These are phyloP conservation scores for Pyricularia sp. DNA, from an alignment of 2,329 filamentous ascomycete species.

Conservation along the genomic window DNA sequence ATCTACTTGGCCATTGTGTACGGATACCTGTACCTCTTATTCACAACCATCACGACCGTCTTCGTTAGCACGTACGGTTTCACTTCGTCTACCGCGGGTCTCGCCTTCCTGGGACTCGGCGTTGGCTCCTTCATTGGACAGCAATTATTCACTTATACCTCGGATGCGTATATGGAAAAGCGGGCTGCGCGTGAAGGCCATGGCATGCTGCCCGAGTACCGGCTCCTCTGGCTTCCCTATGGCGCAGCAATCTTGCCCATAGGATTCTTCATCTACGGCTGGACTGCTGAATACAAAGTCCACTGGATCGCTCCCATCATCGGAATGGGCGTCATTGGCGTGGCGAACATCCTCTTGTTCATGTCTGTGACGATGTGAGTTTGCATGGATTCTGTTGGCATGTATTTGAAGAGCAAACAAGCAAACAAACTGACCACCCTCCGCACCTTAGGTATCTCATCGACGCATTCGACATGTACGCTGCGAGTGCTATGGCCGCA, in stretches of 20 bases:
- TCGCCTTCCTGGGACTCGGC: conserved; percentile 40
- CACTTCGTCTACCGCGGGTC: conserved; percentile 41
- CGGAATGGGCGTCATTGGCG: conserved; percentile 24
- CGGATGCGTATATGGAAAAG: background rate
- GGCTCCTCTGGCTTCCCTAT: conserved; percentile 50
- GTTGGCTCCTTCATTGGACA: conserved; percentile 37
- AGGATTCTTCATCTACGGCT: conserved; percentile 57
- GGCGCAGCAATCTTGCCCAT: conserved; percentile 45
- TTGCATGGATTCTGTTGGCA: background rate
- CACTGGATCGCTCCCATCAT: conserved; percentile 46
- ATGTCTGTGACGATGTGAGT: background rate
- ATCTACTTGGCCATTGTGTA: conserved; percentile 14
- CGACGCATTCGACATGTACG: conserved; percentile 45
- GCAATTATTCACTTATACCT: conserved; percentile 19
- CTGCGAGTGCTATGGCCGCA: conserved; percentile 55
- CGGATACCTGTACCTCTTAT: conserved; percentile 46
- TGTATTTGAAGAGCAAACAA: background rate
- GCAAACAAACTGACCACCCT: background rate
- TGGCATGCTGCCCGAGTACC: conserved; percentile 30
- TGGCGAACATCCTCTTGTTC: conserved; percentile 7
- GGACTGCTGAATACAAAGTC: conserved; percentile 43
- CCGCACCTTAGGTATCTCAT: conserved; percentile 30
- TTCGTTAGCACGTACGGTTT: conserved; percentile 42
- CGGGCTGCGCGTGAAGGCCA: background rate
- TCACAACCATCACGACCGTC: conserved; percentile 46